These are phyloP conservation scores for Fusarium lateritium DNA, from an alignment of 2,329 filamentous ascomycete species.

Conservation along the genomic window DNA sequence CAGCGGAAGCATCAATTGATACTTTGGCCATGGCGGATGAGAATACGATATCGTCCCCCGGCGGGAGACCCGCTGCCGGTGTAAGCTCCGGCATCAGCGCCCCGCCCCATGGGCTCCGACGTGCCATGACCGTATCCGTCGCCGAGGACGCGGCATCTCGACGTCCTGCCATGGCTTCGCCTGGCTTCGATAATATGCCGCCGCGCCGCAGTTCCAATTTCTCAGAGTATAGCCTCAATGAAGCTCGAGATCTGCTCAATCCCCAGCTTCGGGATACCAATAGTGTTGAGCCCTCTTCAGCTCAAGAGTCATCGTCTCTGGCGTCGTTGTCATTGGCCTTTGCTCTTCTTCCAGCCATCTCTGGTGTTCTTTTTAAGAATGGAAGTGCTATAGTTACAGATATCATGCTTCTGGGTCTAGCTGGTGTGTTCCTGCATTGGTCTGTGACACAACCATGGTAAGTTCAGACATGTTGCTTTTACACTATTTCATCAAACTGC, in stretches of 20 bases:
- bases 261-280: slow-evolving; percentile 58
- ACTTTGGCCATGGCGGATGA: slow-evolving; percentile 38
- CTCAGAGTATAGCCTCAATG: slow-evolving; percentile 80
- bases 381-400: slow-evolving; percentile 89
- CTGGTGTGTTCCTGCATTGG: slow-evolving; percentile 92
- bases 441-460: slow-evolving; percentile 92
- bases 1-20: slow-evolving; percentile 20
- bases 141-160: slow-evolving; percentile 35
- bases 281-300: slow-evolving; percentile 50
- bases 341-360: slow-evolving; percentile 88
- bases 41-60: slow-evolving; percentile 30
- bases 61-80: slow-evolving; percentile 50
- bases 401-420: slow-evolving; percentile 82
- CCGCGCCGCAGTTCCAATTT: slow-evolving; percentile 82
- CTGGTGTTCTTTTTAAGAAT: slow-evolving; percentile 86
- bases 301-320: slow-evolving; percentile 75
- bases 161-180: slow-evolving; percentile 35
- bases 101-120: slow-evolving; percentile 56
- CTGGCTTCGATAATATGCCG: slow-evolving; percentile 47
- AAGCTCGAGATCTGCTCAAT: slow-evolving; percentile 79
- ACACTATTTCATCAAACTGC: not conserved
- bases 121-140: slow-evolving; percentile 58
- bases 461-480: slow-evolving; percentile 44
- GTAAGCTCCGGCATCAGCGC: slow-evolving; percentile 41
- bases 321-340: slow-evolving; percentile 86